phyloP scores from a whole-genome alignment of 768 basidiomycete species.

The Boletus reticuloceps region DNA sequence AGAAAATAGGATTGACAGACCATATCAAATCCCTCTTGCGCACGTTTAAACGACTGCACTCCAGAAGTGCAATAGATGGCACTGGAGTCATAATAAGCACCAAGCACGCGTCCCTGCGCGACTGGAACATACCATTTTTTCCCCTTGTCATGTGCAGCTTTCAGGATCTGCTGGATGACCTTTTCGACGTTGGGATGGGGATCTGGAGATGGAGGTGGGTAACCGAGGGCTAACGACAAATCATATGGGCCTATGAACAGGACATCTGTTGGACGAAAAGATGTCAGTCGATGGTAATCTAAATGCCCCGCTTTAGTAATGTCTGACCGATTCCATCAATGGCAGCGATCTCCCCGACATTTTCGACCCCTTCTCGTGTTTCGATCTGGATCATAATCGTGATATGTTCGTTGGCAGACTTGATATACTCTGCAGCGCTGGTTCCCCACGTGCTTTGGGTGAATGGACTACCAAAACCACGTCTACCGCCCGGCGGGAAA shows the following conservation, averaged over 20 bases:
- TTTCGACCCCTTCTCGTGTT: constrained; percentile 55
- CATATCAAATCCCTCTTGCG: constrained; percentile 42
- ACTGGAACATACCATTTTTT: constrained; percentile 60
- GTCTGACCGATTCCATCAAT: constrained; percentile 61
- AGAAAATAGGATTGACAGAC: background rate
- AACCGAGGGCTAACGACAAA: constrained; percentile 60
- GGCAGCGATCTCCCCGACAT: constrained; percentile 55
- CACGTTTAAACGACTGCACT: constrained; percentile 41
- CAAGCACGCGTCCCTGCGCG: background rate
- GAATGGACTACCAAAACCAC: constrained; percentile 66
- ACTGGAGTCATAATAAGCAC: constrained; percentile 25
- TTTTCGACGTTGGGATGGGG: constrained; percentile 63
- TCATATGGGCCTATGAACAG: constrained; percentile 70
- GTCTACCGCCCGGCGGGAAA: constrained; percentile 60
- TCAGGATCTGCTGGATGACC: constrained; percentile 52
- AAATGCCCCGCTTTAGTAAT: background rate
- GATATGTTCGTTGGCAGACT: constrained; percentile 52
- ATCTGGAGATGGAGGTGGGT: constrained; percentile 58
- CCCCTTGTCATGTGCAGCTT: constrained; percentile 46
- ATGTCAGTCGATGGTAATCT: background rate
- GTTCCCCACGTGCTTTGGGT: constrained; percentile 58
- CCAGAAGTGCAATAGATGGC: constrained; percentile 50
- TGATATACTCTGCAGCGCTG: constrained; percentile 49
- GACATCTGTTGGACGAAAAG: constrained; percentile 34
- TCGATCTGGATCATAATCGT: constrained; percentile 69